Conservation (phyloP, 345 rosid species). For the Dipteronia dyeriana region DNA sequence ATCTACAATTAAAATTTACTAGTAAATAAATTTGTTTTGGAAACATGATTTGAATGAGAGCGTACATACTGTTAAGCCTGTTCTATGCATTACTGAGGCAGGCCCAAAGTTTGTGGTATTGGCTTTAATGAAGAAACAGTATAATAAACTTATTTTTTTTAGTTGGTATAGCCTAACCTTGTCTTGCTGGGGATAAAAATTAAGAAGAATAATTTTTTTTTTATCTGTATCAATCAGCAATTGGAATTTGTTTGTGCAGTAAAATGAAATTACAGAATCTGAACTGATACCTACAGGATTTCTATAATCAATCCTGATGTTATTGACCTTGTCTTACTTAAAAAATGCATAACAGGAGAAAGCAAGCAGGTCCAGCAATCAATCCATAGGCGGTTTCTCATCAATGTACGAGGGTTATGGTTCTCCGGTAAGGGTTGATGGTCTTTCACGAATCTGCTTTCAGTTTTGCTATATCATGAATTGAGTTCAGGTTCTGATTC, state of each 20-base stretch:
- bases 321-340: not conserved
- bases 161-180: not conserved
- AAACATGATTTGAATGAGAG: not conserved
- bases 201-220: not conserved
- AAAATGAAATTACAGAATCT: not conserved
- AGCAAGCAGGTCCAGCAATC: conserved; percentile 46
- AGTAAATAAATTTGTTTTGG: not conserved
- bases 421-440: conserved; percentile 60
- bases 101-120: not conserved
- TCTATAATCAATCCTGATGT: not conserved
- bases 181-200: not conserved
- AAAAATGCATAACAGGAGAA: conserved; percentile 52
- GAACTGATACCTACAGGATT: not conserved
- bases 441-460: conserved; percentile 18
- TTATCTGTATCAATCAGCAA: not conserved
- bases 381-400: conserved; percentile 32
- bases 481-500: conserved; percentile 15
- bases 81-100: not conserved
- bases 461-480: not conserved
- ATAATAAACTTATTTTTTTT: not conserved
- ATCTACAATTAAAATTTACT: not conserved
- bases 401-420: conserved; percentile 64
- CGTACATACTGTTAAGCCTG: too few species aligned
- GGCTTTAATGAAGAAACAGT: not conserved
- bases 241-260: not conserved